Conservation (phyloP, 2,329 filamentous ascomycete genomes). For the Trichoderma arundinaceum region DNA sequence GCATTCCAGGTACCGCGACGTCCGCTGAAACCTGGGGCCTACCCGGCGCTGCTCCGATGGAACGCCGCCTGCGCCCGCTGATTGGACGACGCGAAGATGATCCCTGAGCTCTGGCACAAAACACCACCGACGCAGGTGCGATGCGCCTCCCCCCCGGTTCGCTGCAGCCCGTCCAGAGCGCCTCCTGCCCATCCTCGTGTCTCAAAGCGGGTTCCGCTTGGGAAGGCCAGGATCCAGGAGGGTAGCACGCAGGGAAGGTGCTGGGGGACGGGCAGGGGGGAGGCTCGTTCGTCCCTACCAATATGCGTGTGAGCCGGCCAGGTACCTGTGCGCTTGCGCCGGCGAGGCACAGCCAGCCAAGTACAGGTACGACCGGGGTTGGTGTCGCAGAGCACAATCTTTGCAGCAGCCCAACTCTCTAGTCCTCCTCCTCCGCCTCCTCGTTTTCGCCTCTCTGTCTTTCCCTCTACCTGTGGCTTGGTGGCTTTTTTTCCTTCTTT, state of each 20-base stretch:
- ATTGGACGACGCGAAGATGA: conserved; percentile 29
- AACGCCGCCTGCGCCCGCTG: conserved; percentile 22
- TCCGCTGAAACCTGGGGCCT: conserved; percentile 30
- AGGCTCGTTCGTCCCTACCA: conserved; percentile 15
- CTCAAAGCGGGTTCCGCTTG: conserved; percentile 28
- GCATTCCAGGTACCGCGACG: conserved; percentile 16
- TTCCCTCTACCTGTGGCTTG: conserved; percentile 27
- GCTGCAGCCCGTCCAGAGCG: background rate
- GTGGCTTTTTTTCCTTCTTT: conserved; percentile 30
- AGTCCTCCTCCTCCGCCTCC: conserved; percentile 31
- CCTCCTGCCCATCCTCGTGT: conserved; percentile 30
- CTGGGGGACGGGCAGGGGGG: conserved; percentile 14
- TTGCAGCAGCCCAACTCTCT: conserved; percentile 20
- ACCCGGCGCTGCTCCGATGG: conserved; percentile 21
- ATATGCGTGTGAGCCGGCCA: conserved; percentile 9
- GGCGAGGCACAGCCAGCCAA: background rate
- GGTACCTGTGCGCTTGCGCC: conserved; percentile 15
- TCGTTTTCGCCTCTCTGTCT: conserved; percentile 30
- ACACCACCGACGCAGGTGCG: conserved; percentile 30
- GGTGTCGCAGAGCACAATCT: conserved; percentile 26
- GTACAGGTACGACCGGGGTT: conserved; percentile 22
- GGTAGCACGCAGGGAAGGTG: conserved; percentile 22
- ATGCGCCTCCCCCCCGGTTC: conserved; percentile 17
- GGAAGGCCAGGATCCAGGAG: background rate
- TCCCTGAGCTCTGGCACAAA: conserved; percentile 24